Evolutionary conservation across 225 moss, liverwort and hornwort genomes (phyloP).

Genomic region (Pseudisothecium myosuroides): DNA sequence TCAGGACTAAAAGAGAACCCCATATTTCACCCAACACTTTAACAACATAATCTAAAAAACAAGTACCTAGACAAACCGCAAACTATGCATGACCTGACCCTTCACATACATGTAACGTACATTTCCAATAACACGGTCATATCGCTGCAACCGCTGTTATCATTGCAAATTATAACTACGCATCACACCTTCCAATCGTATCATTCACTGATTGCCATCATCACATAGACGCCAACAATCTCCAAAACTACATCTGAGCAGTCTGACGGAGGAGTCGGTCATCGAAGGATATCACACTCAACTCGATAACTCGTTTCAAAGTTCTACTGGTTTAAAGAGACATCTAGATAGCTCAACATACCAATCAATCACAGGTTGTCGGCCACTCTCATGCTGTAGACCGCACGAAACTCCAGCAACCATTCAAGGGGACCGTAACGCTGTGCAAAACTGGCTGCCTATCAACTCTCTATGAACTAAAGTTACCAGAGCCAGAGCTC

Average conservation of each 20-base stretch:
- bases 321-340: not conserved
- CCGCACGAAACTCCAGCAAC: not conserved
- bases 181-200: not conserved
- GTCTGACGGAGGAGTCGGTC: no score
- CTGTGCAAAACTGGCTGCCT: constrained; percentile 2
- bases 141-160: not conserved
- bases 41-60: not conserved
- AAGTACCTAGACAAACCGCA: not conserved
- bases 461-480: constrained; percentile 2
- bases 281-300: not conserved
- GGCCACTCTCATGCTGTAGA: not conserved
- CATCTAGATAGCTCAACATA: not conserved
- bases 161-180: not conserved
- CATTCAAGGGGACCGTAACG: not conserved
- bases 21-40: not conserved
- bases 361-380: not conserved
- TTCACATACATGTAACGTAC: not conserved
- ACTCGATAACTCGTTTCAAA: not conserved
- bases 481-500: not conserved
- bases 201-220: not conserved
- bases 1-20: not conserved
- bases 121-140: not conserved
- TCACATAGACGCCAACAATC: not conserved
- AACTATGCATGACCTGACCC: not conserved
- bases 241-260: not conserved